Evolutionary conservation across 495 filamentous ascomycete species (phyloP).

Genomic region (Xylaria nigripes): DNA sequence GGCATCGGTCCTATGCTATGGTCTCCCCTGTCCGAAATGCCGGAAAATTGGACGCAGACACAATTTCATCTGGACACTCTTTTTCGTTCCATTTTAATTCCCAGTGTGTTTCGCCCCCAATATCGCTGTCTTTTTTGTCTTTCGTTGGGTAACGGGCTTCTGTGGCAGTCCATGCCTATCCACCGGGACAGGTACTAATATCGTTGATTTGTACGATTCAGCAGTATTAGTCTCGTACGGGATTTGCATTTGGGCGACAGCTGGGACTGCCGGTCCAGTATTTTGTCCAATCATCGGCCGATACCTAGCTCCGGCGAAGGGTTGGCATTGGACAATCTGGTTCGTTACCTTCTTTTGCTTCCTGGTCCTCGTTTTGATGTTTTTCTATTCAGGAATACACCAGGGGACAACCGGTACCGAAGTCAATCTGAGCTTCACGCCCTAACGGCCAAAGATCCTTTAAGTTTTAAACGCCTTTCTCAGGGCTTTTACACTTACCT

Average conservation of each 20-base stretch:
- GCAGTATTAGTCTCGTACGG: no score
- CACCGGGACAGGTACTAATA: constrained; percentile 19
- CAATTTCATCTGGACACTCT: constrained; percentile 25
- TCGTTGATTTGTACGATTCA: no score
- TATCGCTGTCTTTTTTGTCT: constrained; percentile 22
- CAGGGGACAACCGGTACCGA: no score
- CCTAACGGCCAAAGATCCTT: no score
- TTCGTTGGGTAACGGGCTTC: constrained; percentile 20
- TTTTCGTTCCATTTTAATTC: constrained; percentile 23
- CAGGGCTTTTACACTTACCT: constrained; percentile 30
- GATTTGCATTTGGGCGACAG: constrained; percentile 16
- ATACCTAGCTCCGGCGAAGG: constrained; percentile 25
- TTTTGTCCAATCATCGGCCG: constrained; percentile 39
- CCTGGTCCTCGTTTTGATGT: constrained; percentile 15
- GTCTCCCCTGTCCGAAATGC: constrained; percentile 28
- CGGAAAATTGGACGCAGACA: constrained; percentile 17
- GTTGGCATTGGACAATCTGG: constrained; percentile 29
- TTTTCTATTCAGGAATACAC: no score
- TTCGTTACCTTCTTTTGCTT: constrained; percentile 19
- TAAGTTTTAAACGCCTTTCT: no score
- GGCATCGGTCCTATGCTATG: constrained; percentile 27
- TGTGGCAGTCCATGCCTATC: constrained; percentile 17
- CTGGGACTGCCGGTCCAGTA: constrained; percentile 32
- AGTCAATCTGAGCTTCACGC: no score
- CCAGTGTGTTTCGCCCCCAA: constrained; percentile 18